Conservation (phyloP, 306 rosid species). For the Delonix regia region DNA sequence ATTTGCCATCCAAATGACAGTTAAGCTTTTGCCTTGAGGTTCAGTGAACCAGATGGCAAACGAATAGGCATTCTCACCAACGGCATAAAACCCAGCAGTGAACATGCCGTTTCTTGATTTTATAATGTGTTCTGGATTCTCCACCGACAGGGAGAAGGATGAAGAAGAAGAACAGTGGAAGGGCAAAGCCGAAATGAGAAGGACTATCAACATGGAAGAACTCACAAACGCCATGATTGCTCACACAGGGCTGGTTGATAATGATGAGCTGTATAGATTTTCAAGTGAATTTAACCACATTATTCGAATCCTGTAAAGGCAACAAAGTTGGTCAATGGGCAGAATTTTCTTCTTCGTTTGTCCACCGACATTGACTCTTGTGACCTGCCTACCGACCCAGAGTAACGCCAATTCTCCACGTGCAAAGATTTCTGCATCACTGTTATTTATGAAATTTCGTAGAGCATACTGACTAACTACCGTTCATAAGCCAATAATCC, state of each 20-base stretch:
- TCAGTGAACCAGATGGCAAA: conserved; percentile 52
- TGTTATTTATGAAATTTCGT: no score
- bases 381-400: no score
- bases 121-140: conserved; percentile 29
- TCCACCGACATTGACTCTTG: background rate
- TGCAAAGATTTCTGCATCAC: no score
- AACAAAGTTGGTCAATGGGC: background rate
- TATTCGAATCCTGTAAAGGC: background rate
- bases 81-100: conserved; percentile 40
- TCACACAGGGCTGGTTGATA: no score
- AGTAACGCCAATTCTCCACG: no score
- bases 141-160: conserved; percentile 33
- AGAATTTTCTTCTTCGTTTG: background rate
- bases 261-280: background rate
- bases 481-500: no score
- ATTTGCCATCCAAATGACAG: conserved; percentile 46
- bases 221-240: background rate
- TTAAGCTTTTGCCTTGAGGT: background rate
- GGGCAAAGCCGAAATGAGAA: background rate
- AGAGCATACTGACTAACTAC: no score
- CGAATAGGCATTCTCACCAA: conserved; percentile 45
- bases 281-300: background rate
- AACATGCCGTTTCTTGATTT: conserved; percentile 30
- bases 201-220: background rate
- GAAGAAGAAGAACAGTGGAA: background rate